phyloP scores from a whole-genome alignment of 2,329 filamentous ascomycete genomes.

The Aspergillus tubingensis region DNA sequence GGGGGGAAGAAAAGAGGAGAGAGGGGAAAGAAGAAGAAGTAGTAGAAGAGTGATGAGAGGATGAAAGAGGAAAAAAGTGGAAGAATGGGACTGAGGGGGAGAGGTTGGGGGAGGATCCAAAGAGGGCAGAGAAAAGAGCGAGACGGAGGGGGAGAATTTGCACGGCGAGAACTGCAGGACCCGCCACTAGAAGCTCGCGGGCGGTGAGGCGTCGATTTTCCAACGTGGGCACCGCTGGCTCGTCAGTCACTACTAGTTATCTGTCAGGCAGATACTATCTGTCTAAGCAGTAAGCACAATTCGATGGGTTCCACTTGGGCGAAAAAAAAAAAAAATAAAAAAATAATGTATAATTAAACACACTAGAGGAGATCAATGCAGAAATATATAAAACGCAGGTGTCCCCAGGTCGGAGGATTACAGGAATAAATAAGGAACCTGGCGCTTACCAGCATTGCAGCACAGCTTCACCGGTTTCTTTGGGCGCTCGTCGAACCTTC shows the following conservation, averaged over 20 bases:
- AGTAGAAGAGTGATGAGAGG: constrained; percentile 7
- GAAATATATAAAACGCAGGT: neutral
- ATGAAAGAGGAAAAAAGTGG: constrained; percentile 9
- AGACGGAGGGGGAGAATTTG: constrained; percentile 42
- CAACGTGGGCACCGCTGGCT: constrained; percentile 23
- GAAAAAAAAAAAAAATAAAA: too few species aligned
- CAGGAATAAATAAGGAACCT: neutral
- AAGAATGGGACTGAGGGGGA: constrained; percentile 10
- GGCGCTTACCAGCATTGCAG: neutral
- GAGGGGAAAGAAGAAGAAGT: constrained; percentile 13
- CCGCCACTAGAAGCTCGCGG: constrained; percentile 33
- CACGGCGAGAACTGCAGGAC: constrained; percentile 25
- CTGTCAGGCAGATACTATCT: neutral
- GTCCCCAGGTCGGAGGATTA: neutral
- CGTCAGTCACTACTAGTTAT: constrained; percentile 20
- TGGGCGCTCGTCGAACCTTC: constrained; percentile 42
- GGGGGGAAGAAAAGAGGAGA: constrained; percentile 24
- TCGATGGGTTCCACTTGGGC: neutral
- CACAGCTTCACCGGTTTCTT: constrained; percentile 9
- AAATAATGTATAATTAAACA: neutral
- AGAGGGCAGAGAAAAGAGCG: constrained; percentile 16
- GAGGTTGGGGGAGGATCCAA: constrained; percentile 16
- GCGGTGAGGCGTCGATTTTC: constrained; percentile 28
- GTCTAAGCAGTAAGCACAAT: neutral
- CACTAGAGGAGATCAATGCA: neutral